Conservation (phyloP, 805 yeast species). For the Suhomyces tanzawaensis region DNA sequence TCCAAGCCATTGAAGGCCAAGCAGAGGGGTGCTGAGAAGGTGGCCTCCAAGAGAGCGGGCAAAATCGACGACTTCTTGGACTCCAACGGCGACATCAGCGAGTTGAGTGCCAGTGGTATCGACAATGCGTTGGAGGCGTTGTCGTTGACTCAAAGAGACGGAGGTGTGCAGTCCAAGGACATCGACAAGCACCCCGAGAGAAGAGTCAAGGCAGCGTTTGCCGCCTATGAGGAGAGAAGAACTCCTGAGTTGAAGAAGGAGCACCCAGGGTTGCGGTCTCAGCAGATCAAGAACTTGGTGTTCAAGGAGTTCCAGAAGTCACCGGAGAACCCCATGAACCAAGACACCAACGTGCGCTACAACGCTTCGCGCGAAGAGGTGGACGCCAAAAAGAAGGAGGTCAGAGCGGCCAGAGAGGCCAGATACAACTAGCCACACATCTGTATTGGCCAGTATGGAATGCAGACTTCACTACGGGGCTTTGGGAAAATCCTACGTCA, state of each 20-base stretch:
- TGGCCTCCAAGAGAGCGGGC: slow-evolving; percentile 57
- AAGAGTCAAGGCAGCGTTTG: slow-evolving; percentile 77
- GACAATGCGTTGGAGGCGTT: slow-evolving; percentile 80
- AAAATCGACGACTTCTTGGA: slow-evolving; percentile 68
- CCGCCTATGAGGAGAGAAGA: slow-evolving; percentile 68
- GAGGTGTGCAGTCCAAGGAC: slow-evolving; percentile 57
- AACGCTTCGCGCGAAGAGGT: slow-evolving; percentile 61
- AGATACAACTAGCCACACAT: slow-evolving; percentile 20
- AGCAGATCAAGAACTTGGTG: slow-evolving; percentile 71
- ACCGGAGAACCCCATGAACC: slow-evolving; percentile 83
- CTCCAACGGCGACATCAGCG: slow-evolving; percentile 46
- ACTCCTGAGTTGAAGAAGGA: slow-evolving; percentile 72
- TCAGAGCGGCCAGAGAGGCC: slow-evolving; percentile 49
- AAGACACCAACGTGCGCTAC: slow-evolving; percentile 58
- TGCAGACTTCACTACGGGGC: no score
- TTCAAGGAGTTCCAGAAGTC: slow-evolving; percentile 80
- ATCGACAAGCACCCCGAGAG: slow-evolving; percentile 88
- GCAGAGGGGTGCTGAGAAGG: slow-evolving; percentile 66
- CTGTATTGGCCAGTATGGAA: no score
- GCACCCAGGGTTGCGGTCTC: slow-evolving; percentile 74
- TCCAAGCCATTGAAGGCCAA: slow-evolving; percentile 51
- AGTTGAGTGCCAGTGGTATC: slow-evolving; percentile 69
- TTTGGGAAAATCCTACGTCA: no score
- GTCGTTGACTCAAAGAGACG: slow-evolving; percentile 56
- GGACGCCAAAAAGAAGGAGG: slow-evolving; percentile 42